A percentile compares a stretch with the other conserved stretches of the same genome.
These are phyloP conservation scores for Thelonectria discophora DNA, from an alignment of 2,329 filamentous ascomycete species.

Conservation along the genomic window DNA sequence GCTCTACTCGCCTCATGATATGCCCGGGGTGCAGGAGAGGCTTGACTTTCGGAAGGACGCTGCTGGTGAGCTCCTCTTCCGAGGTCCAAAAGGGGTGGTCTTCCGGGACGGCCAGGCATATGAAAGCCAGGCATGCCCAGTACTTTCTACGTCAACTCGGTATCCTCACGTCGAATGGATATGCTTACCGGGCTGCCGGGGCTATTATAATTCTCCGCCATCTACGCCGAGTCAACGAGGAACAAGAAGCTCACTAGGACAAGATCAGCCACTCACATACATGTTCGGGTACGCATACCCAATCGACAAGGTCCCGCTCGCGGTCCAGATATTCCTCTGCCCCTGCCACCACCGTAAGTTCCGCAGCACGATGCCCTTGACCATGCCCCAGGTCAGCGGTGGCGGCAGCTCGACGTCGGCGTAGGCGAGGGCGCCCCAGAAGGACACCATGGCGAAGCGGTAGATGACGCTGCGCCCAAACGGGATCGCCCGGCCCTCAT, in stretches of 20 bases:
- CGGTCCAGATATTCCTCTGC: constrained; percentile 77
- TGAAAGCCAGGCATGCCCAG: constrained; percentile 83
- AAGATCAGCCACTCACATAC: constrained; percentile 57
- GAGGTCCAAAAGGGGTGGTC: constrained; percentile 80
- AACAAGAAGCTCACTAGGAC: constrained; percentile 5
- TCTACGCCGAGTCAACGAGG: constrained; percentile 49
- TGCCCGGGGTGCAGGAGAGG: constrained; percentile 74
- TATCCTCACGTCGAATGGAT: background rate
- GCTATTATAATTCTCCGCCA: constrained; percentile 86
- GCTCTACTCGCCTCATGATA: constrained; percentile 63
- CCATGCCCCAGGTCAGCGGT: constrained; percentile 79
- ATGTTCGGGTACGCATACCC: constrained; percentile 84
- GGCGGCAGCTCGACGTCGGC: constrained; percentile 76
- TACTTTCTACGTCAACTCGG: constrained; percentile 59
- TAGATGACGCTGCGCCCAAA: constrained; percentile 83
- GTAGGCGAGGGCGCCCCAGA: constrained; percentile 82
- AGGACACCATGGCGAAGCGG: constrained; percentile 85
- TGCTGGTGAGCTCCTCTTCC: constrained; percentile 67
- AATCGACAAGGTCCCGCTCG: constrained; percentile 77
- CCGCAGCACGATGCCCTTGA: constrained; percentile 78
- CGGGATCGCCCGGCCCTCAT: constrained; percentile 75
- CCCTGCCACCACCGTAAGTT: constrained; percentile 84
- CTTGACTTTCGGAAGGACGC: constrained; percentile 66
- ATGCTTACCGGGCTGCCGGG: constrained; percentile 67
- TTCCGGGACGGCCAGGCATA: constrained; percentile 74